These are phyloP conservation scores for Lotus japonicus DNA, from an alignment of 306 rosid species.

Conservation along the genomic window DNA sequence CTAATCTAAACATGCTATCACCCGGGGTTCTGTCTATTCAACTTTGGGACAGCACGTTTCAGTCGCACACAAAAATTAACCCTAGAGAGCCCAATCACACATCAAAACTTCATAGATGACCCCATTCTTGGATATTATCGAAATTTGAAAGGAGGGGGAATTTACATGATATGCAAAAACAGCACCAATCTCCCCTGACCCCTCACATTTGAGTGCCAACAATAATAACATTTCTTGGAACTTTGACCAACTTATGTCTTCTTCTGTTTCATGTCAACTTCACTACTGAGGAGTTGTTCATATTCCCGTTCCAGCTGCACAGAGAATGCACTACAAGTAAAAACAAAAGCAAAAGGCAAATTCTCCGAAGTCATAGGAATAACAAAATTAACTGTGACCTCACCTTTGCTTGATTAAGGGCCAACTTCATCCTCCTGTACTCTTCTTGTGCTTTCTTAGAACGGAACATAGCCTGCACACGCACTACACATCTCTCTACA, in stretches of 20 bases:
- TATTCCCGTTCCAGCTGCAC: conserved; percentile 76
- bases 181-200: conserved; percentile 5
- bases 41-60: neutral
- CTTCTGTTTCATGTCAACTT: conserved; percentile 37
- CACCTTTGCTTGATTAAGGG: conserved; percentile 67
- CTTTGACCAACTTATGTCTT: conserved; percentile 15
- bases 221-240: neutral
- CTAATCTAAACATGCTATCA: too few species aligned
- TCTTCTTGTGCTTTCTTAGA: conserved; percentile 89
- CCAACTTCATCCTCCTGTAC: conserved; percentile 79
- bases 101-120: conserved; percentile 4
- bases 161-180: conserved; percentile 43
- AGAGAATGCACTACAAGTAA: conserved; percentile 18
- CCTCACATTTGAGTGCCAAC: neutral
- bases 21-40: neutral
- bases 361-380: neutral
- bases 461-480: conserved; percentile 89
- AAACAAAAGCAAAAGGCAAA: neutral
- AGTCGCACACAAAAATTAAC: neutral
- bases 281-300: conserved; percentile 52
- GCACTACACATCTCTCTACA: conserved; percentile 61
- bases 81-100: conserved; percentile 3
- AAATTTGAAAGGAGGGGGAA: conserved; percentile 29
- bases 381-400: conserved; percentile 32
- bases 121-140: conserved; percentile 24